Evolutionary conservation across 768 basidiomycete genomes (phyloP), one percentile per base, ranked within the genome.

Genomic region (Krasilnikovozyma curviuscula): DNA sequence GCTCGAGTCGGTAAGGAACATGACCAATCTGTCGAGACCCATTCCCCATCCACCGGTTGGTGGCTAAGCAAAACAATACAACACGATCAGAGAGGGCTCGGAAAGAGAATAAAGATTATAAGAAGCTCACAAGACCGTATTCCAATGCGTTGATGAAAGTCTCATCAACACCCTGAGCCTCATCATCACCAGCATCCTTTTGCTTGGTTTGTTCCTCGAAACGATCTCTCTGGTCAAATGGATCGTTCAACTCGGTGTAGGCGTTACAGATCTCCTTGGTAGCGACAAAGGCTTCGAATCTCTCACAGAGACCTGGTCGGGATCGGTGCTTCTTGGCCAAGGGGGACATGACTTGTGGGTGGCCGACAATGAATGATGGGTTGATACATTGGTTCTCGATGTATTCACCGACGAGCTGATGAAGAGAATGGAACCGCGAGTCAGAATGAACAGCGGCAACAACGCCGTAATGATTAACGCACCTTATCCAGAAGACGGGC

Each of bases 301-400:
- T 86, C 66, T 98, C 93, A 66, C 93, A 97, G 23, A 98, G 73
- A 32, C 93, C 93, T 0, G 88, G 84, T 34, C 84, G 77, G n/a
- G 83, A 83, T 54, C 93, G 83, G 66, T 97, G 89, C 75, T 82
- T 84, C 70, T 98, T 98, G 65, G 93, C 93, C 30, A 98, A 78
- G 3, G 93, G 93, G 0, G 91, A 95, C 93, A 98, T 98, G 56
- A 97, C 85, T 70, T 97, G 89, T 14, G 93, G 93, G 67, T 97
- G 93, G 27, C 93, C 93, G 54, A 91, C 88, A 56, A 98, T 97
- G 73, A 98, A 98, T 5, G 89, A 72, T 3, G 93, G 93, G 30
- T 83, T 89, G 58, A 95, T 76, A 67, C 93, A 98, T 47, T 97
- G 78, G 27, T 81, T 83, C 63, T 98, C 93, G 63, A 98, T 97